Evolutionary conservation across 2,329 filamentous ascomycete species (phyloP).

Genomic region (Cercospora zeae-maydis): DNA sequence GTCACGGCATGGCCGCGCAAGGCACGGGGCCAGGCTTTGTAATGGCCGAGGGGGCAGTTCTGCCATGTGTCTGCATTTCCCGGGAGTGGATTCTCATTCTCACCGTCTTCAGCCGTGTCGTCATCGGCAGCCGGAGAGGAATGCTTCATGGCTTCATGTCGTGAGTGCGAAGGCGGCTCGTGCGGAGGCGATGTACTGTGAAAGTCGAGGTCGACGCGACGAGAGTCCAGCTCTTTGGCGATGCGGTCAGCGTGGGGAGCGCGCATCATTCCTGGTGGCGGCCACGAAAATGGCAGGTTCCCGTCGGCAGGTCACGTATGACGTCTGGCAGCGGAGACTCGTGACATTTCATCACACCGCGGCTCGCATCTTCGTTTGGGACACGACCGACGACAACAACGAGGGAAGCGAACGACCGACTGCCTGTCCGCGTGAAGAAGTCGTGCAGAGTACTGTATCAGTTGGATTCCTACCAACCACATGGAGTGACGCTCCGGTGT

Average conservation of each 20-base stretch:
- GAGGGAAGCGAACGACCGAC: not conserved
- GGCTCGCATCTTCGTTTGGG: not conserved
- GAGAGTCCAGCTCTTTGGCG: not conserved
- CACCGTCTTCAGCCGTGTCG: not conserved
- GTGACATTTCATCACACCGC: not conserved
- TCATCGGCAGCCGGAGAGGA: conserved; percentile 4
- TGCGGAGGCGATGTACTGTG: not conserved
- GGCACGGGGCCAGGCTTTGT: conserved; percentile 37
- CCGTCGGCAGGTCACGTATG: not conserved
- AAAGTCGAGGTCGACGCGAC: not conserved
- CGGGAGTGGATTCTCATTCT: conserved; percentile 15
- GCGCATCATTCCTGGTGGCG: not conserved
- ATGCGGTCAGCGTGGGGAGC: not conserved
- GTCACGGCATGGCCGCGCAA: conserved; percentile 32
- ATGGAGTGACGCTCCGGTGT: not conserved
- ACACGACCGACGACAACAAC: not conserved
- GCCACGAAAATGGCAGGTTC: not conserved
- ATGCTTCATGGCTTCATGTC: conserved; percentile 15
- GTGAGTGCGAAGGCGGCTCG: not conserved
- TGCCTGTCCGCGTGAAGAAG: not conserved
- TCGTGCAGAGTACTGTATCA: too few relatives aligned
- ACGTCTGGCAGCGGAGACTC: not conserved
- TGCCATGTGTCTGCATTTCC: conserved; percentile 17
- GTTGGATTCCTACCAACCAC: too few relatives aligned
- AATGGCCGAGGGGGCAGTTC: conserved; percentile 33